phyloP scores from a whole-genome alignment of 2,329 filamentous ascomycete genomes.

The Myriosclerotinia scirpicola region DNA sequence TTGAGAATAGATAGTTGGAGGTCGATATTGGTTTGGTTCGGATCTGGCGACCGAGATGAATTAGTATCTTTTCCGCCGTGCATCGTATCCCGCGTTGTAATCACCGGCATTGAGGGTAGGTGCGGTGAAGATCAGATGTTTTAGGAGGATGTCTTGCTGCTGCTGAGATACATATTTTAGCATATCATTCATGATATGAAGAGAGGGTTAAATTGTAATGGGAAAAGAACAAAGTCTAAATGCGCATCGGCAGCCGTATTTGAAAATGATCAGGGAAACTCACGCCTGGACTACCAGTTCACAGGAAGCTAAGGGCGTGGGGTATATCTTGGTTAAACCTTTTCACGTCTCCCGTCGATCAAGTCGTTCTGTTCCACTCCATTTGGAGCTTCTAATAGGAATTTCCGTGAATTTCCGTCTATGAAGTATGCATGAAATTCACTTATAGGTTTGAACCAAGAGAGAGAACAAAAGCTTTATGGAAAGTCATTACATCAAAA shows the following conservation, averaged over 20 bases:
- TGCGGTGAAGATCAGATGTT: neutral
- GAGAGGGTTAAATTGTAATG: neutral
- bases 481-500: no score
- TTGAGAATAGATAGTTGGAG: constrained; percentile 32
- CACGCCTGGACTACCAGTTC: neutral
- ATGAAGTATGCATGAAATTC: neutral
- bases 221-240: neutral
- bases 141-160: neutral
- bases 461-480: neutral
- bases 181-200: neutral
- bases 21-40: constrained; percentile 20
- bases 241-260: no score
- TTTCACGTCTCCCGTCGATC: neutral
- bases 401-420: no score
- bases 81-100: constrained; percentile 1
- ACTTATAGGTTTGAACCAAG: neutral
- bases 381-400: neutral
- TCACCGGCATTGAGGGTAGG: neutral
- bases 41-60: neutral
- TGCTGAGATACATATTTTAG: constrained; percentile 7
- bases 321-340: neutral
- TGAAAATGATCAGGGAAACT: constrained; percentile 3
- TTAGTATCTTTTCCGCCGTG: neutral
- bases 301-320: neutral
- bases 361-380: neutral